Conservation (phyloP, 345 rosid species). For the Eutrema yunnanense region DNA sequence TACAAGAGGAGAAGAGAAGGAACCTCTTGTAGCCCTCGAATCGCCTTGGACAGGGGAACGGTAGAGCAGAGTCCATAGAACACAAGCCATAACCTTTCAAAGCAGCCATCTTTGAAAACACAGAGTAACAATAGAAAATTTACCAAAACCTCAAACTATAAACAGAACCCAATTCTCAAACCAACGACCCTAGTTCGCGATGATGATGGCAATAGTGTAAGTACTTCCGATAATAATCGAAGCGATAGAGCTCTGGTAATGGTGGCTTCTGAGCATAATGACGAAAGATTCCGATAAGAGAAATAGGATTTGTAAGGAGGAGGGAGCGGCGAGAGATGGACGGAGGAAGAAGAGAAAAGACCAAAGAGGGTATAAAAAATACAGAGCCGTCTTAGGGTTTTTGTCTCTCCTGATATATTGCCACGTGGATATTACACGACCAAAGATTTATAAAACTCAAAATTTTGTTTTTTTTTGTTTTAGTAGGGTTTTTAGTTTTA, state of each 20-base stretch:
- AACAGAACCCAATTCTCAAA: neutral
- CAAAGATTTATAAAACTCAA: neutral
- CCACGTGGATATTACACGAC: conserved; percentile 18
- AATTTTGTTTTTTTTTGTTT: neutral
- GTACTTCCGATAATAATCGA: neutral
- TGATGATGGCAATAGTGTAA: neutral
- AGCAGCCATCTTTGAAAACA: conserved; percentile 36
- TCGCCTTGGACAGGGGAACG: conserved; percentile 35
- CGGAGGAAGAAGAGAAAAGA: neutral
- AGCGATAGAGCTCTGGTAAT: neutral
- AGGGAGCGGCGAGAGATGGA: conserved; percentile 9
- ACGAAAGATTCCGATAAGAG: conserved; percentile 13
- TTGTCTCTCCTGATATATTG: conserved; percentile 2
- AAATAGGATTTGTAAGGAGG: neutral
- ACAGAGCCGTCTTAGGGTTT: conserved; percentile 16
- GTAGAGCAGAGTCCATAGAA: conserved; percentile 41
- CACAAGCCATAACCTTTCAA: conserved; percentile 41
- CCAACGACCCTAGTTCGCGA: neutral
- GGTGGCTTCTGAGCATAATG: conserved; percentile 12
- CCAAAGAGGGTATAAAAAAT: neutral
- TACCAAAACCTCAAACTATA: neutral
- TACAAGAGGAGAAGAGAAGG: neutral
- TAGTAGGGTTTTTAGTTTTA: neutral
- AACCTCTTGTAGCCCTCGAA: conserved; percentile 42
- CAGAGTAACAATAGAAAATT: neutral